Base-by-base conservation (phyloP, 2,329 filamentous ascomycete species). In the Colletotrichum acutatum region DNA sequence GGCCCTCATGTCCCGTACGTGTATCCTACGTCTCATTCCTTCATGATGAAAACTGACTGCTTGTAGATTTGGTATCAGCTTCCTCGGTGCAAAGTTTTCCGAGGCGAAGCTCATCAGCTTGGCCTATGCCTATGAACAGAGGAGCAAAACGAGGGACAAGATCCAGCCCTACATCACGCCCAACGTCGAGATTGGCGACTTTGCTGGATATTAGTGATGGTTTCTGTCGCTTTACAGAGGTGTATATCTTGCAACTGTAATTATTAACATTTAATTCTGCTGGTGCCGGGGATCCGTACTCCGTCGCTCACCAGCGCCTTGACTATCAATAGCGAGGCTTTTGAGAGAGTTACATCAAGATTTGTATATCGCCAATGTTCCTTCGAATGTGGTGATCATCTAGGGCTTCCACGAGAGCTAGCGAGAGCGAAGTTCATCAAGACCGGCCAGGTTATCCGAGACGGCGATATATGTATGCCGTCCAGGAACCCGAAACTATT, bases 111-210 rank as follows among this genome's bases (percentile, higher is more conserved):
- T 94, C 73, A 89, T 93, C 70, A 89, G 89, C 1, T 86, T 90
- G 78, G 92, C 91, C 8, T 94, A 92, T 83, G 91, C 90, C 2
- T 93, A 90, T 80, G 92, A 94, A 83, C 90, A 92, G 82, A 82
- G 85, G 76, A 92, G 82, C 1, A 63, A 75, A 37, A 76, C 77
- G 2, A 76, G 82, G 16, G 63, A 76, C 8, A 75, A 76, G 57
- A 69, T 80, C 5, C 66, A 74, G 32, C 81, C 82, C 2, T 78
- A 78, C 46, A 72, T 82, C 1, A 64, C 76, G 34, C 82, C 82
- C 4, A 76, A 65, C n/a, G 80, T 79, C 2, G 80, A 83, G 71
- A 68, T 83, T 28, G 73, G 67, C 0, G 79, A 82, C 46, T 67
- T 77, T n/a, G 60, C 71, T 12, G 73, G 73, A 5, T 71, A 63